Base-by-base conservation (phyloP, 306 rosid genomes). In the Mimosa pudica region DNA sequence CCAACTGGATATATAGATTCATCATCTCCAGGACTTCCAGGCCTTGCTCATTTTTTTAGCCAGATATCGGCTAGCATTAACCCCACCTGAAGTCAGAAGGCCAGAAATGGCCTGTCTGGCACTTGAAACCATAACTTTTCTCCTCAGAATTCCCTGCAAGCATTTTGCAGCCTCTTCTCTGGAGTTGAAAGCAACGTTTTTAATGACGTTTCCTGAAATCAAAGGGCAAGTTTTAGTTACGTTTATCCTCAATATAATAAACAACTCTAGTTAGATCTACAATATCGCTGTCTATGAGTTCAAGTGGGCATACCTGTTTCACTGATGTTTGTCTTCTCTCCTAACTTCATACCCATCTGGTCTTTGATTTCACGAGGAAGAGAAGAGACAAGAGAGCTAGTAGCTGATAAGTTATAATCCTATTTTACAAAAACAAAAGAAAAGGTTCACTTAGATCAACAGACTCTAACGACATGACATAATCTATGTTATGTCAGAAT, bases 91-190 rank as follows among this genome's bases (percentile, higher is more conserved):
- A 13, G 97, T 89, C 57, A 95, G 80, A 41, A 95, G 79, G 68
- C 98, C 94, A 52, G 98, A 90, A 70, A 91, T 57, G 5, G 96
- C 97, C 82, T 95, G 98, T 84, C 98, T 90, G 82, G 92, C 89
- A 81, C 98, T 95, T 81, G 98, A 95, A 80, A 89, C 81, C 97
- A 88, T 89, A 30, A 95, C 98, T 81, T 46, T 91, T 72, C 84
- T 90, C 85, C 85, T 83, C 86, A 92, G 55, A 82, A 88, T 80
- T 75, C 84, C 84, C 85, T 84, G 90, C 90, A 92, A 84, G 90
- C 89, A 89, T 81, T 87, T 87, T 11, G 90, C 90, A 71, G 91
- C 97, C 81, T 81, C 96, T 78, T 89, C 90, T 88, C 91, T 92
- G 36, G 92, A 82, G 11, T 83, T 82, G 62, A 87, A 74, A 62